Base-by-base conservation (phyloP, 1,284 basidiomycete genomes). In the Cystobasidium sp. region DNA sequence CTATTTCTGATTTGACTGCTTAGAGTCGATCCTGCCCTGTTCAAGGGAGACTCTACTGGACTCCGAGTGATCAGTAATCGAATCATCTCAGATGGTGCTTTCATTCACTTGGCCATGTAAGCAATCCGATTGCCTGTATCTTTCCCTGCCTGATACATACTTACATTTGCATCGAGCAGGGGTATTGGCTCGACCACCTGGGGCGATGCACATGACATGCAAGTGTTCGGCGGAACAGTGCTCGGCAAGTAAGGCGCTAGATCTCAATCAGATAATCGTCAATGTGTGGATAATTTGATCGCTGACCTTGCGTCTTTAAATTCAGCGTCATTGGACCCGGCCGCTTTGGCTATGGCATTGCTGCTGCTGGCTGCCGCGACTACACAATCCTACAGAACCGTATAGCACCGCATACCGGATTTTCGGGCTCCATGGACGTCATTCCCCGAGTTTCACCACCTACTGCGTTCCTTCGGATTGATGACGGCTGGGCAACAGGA, bases 11-110 rank as follows among this genome's bases (percentile, higher is more conserved):
- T 55, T 44, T 53, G 14, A 10, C 18, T 22, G 9, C 24, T 59
- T 64, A 77, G 78, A 64, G 79, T 80, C 55, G 79, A 80, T 68
- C 69, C 76, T 49, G 78, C 77, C 20, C 78, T 77, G 0, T 80
- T 79, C 59, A 76, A 79, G 16, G 75, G 73, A 20, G 73, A 80
- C 70, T 80, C 75, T 56, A 68, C 67, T 9, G 69, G 74, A 12
- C 79, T 78, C 8, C 61, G 75, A 10, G 79, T 80, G 8, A 75
- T 79, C 69, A 76, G 70, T 18, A 80, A 80, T 76, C 59, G 37
- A 9, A 78, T 80, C 51, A 65, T 69, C 44, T 67, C 65, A 9
- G 79, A 80, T 43, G 78, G 78, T 0, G 79, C 79, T 4, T 80
- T 72, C 73, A 80, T 80, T 31, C 76, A 78, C 6, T 66, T 80